Evolutionary conservation across 2,329 filamentous ascomycete species (phyloP), one percentile per base, ranked within the genome.

Genomic region (Xylaria sp.): DNA sequence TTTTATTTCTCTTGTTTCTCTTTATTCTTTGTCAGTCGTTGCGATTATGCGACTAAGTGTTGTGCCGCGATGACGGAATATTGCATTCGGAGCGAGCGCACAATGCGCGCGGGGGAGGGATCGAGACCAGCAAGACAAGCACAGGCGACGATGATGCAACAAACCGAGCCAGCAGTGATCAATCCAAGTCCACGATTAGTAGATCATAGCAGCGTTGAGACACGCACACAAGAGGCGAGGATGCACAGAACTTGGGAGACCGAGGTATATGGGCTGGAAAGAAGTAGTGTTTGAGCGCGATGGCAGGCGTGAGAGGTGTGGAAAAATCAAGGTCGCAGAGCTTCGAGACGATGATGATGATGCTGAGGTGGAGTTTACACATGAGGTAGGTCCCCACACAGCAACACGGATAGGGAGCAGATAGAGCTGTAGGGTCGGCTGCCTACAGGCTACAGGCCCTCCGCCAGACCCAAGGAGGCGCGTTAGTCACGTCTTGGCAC

Each of bases 331-430:
- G 48, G 59, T 57, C 59, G 66, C 59, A 39, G 54, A 70, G 64
- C 52, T 66, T 32, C 44, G 58, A 37, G 34, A 66, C 52, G 65
- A 46, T 46, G 41, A 68, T 65, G 66, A 68, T 68, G 61, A 69
- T 71, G 66, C 57, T 66, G 63, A 69, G 54, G 64, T 70, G 65
- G 60, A 68, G 55, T 57, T 63, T 63, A 51, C 52, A 63, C 52
- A 63, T 60, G 28, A 28, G 28, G 62, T 61, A 58, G 37, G 57
- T 56, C 28, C 39, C 39, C 37, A 58, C 55, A 55, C 34, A 34
- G 41, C 8, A 37, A 34, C 7, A 46, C 5, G 28, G 28, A 28
- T 28, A 28, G 28, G 28, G 28, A 28, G 46, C 20, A 23, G 46
- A 23, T 25, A 25, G 9, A 50, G 46, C 46, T 50, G 44, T n/a